A percentile compares a stretch with the other conserved stretches of the same genome.
Evolutionary conservation across 257 asterid species (phyloP).

Genomic region (Leonotis leonurus): DNA sequence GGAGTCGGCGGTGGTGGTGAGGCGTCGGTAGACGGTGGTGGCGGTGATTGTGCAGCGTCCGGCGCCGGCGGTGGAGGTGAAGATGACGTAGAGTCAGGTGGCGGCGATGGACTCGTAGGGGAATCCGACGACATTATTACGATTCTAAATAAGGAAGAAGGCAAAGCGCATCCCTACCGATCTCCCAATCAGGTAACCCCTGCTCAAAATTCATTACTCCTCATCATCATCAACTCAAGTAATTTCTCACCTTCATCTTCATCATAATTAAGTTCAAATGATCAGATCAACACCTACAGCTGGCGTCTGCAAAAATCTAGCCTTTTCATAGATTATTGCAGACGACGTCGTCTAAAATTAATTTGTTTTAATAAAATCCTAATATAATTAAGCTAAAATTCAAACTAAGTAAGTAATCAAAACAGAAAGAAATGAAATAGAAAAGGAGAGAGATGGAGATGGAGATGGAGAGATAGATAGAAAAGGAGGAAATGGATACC

Average conservation of each 20-base stretch:
- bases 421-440: background rate
- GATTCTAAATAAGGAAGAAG: background rate
- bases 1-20: constrained; percentile 18
- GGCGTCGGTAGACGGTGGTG: background rate
- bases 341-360: background rate
- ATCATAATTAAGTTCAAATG: background rate
- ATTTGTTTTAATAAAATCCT: background rate
- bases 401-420: background rate
- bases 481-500: constrained; percentile 23
- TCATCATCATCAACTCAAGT: too few relatives aligned
- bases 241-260: background rate
- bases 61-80: constrained; percentile 11
- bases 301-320: background rate
- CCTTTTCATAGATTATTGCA: background rate
- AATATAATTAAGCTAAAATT: background rate
- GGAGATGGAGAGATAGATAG: background rate
- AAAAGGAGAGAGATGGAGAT: background rate
- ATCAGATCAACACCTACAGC: background rate
- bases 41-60: background rate
- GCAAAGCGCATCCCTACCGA: constrained; percentile 38
- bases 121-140: constrained; percentile 15
- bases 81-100: constrained; percentile 7
- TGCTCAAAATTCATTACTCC: constrained; percentile 4
- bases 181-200: constrained; percentile 41
- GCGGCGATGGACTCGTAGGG: constrained; percentile 10